Base-by-base conservation (phyloP, 768 basidiomycete species). In the Suillus hirtellus region DNA sequence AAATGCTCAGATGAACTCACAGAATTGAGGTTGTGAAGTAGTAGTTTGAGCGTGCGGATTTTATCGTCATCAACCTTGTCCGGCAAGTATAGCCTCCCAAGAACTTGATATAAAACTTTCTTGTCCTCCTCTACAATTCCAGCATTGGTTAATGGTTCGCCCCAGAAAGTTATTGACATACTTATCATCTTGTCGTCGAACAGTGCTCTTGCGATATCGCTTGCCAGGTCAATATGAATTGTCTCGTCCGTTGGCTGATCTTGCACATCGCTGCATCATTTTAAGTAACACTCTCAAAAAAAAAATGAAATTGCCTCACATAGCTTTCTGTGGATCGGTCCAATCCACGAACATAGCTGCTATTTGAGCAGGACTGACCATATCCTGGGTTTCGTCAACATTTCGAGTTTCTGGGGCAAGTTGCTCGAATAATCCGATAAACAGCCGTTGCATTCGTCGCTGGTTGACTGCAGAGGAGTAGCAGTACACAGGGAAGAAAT, bases 401-500 rank as follows among this genome's bases (percentile, higher is more conserved):
- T 89, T 87, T 21, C 83, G 84, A 60, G 86, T 82, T 54, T 86
- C 79, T 17, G 80, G 76, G 4, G 81, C 76, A 12, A 90, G 82
- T 50, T 86, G 78, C 49, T 88, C 84, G 62, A 89, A 91, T 2
- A 90, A 82, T 2, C 84, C 76, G 24, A 93, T 75, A 73, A 93
- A 89, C 58, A 93, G 84, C 80, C 84, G 72, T 68, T 82, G 83
- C 81, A 97, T 88, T n/a, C 83, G 75, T 19, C 82, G 74, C 74
- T 97, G 95, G 69, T 96, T 92, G 24, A 68, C 68, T 6, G 83
- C 73, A 0, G 89, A 88, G n/a, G 93, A 92, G 75, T 88, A 93
- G 73, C 92, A 92, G 71, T 90, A 97, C 0, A 88, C 86, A 2
- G 87, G 90, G 76, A 96, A 88, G 81, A 96, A 96, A 73, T 90